phyloP scores from a whole-genome alignment of 371 early-diverging fungal genomes.

The Mortierella sp. region DNA sequence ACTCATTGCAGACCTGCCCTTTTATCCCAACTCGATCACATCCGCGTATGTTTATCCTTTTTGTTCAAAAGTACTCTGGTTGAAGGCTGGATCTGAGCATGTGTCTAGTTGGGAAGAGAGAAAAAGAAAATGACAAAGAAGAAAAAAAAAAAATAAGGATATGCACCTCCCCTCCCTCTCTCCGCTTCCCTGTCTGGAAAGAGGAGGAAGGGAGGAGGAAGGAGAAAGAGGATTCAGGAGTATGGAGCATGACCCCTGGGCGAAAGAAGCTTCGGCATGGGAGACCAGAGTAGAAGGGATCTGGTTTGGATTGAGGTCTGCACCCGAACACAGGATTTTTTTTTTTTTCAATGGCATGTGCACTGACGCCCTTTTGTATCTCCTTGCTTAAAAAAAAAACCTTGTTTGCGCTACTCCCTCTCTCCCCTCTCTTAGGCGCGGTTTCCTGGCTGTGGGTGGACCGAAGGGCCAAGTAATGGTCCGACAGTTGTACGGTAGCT shows the following conservation, averaged over 20 bases:
- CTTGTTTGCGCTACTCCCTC: too few species aligned
- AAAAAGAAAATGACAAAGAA: too few species aligned
- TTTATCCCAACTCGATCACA: constrained; percentile 78
- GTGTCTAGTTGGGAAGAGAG: too few species aligned
- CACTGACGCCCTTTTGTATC: constrained; percentile 7
- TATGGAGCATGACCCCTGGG: too few species aligned
- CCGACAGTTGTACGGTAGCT: constrained; percentile 74
- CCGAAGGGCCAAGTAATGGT: constrained; percentile 88
- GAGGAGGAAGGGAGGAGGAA: neutral
- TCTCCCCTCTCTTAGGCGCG: constrained; percentile 57
- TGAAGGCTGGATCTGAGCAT: constrained; percentile 46
- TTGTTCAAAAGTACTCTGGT: too few species aligned
- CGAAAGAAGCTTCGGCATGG: too few species aligned
- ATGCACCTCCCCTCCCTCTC: too few species aligned
- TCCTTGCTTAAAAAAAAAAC: neutral
- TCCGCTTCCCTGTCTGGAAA: neutral
- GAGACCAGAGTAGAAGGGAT: neutral
- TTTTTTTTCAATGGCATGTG: neutral
- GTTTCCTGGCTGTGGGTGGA: constrained; percentile 92
- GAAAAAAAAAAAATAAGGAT: too few species aligned
- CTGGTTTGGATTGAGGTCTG: constrained; percentile 4
- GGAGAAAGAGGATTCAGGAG: neutral
- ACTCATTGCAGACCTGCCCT: constrained; percentile 74
- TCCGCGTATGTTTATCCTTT: constrained; percentile 34
- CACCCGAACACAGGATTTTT: too few species aligned